These are phyloP conservation scores for Epicoccum sorghinum DNA, from an alignment of 2,329 filamentous ascomycete genomes.

Conservation along the genomic window DNA sequence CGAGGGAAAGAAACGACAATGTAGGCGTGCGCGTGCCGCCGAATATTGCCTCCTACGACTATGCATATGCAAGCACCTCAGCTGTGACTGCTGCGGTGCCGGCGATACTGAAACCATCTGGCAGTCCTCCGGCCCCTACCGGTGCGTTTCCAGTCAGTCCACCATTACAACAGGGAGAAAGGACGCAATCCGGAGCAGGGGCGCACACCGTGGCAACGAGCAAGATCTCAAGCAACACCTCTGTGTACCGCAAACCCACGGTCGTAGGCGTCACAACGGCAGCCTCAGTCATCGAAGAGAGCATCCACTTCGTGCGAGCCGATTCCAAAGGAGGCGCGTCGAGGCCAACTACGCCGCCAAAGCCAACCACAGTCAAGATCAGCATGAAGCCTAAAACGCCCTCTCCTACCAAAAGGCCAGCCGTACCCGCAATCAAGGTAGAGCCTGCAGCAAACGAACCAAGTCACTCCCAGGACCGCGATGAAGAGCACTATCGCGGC, in stretches of 20 bases:
- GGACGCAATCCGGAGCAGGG: conserved; percentile 9
- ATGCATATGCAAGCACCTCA: conserved; percentile 21
- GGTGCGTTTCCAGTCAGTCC: conserved; percentile 38
- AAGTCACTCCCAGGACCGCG: background rate
- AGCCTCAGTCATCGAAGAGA: conserved; percentile 5
- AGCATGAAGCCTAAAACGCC: conserved; percentile 25
- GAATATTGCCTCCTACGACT: conserved; percentile 37
- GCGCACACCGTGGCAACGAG: background rate
- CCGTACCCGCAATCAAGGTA: background rate
- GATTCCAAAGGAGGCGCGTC: conserved; percentile 21
- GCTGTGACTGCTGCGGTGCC: conserved; percentile 6
- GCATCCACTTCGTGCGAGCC: conserved; percentile 6
- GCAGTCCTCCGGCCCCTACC: conserved; percentile 22
- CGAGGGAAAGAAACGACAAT: conserved; percentile 30
- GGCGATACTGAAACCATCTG: conserved; percentile 12
- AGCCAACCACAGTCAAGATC: conserved; percentile 27
- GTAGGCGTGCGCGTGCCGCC: conserved; percentile 32
- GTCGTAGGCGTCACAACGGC: conserved; percentile 3
- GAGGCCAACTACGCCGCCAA: conserved; percentile 10
- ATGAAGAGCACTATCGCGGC: background rate
- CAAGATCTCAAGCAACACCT: conserved; percentile 12
- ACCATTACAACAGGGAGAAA: conserved; percentile 25
- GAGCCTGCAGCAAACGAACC: background rate
- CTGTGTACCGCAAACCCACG: conserved; percentile 21
- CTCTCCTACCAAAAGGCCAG: background rate